A percentile compares a stretch with the other conserved stretches of the same genome.
These are phyloP conservation scores for Rutidosis leptorrhynchoides DNA, from an alignment of 129 eudicot genomes.

Conservation along the genomic window DNA sequence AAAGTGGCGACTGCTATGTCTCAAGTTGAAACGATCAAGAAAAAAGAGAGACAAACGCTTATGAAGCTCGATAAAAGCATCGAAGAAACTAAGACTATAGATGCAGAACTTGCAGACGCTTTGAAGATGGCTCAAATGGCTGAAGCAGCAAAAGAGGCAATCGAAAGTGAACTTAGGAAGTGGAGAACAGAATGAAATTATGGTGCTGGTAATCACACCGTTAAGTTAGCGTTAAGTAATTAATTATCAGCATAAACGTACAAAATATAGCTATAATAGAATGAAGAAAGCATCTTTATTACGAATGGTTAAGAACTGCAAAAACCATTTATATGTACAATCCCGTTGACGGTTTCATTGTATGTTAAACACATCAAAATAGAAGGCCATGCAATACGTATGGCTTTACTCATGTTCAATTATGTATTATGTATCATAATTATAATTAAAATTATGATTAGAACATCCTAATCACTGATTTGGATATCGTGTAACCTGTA, in stretches of 20 bases:
- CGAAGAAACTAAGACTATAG: slow-evolving; percentile 50
- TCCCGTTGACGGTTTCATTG: slow-evolving; percentile 25
- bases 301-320: slow-evolving; percentile 17
- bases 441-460: not conserved
- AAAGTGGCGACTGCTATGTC: slow-evolving; percentile 66
- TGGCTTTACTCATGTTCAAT: slow-evolving; percentile 11
- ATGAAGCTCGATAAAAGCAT: slow-evolving; percentile 39
- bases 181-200: slow-evolving; percentile 36
- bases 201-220: slow-evolving; percentile 16
- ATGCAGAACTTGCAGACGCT: slow-evolving; percentile 51
- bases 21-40: slow-evolving; percentile 55
- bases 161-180: slow-evolving; percentile 61
- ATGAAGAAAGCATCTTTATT: slow-evolving; percentile 24
- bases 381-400: slow-evolving; percentile 28
- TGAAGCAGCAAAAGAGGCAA: slow-evolving; percentile 55
- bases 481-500: slow-evolving; percentile 34
- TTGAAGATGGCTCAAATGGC: slow-evolving; percentile 72
- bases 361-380: slow-evolving; percentile 30
- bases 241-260: slow-evolving; percentile 9
- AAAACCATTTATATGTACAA: slow-evolving; percentile 21
- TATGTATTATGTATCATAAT: too few relatives aligned
- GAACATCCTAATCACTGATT: slow-evolving; percentile 34
- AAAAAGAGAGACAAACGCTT: slow-evolving; percentile 44
- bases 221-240: not conserved
- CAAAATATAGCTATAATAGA: slow-evolving; percentile 16